phyloP scores from a whole-genome alignment of 345 rosid genomes.

The Salix dunnii region DNA sequence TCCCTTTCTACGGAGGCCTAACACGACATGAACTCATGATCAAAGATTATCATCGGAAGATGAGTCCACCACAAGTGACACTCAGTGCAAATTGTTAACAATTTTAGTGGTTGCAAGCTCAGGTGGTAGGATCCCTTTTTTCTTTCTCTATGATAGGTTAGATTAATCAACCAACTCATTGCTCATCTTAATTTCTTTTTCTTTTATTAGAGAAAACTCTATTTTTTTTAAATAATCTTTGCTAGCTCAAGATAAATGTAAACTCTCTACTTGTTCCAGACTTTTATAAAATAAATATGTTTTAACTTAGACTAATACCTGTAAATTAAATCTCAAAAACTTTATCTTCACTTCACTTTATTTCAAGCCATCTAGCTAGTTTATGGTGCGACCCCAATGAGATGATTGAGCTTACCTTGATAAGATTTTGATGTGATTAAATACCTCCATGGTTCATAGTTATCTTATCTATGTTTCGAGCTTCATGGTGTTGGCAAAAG shows the following conservation, averaged over 20 bases:
- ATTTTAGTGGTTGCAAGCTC: constrained; percentile 3
- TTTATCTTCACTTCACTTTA: too few species aligned
- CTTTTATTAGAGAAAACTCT: too few species aligned
- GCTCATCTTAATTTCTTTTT: not conserved
- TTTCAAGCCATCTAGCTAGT: not conserved
- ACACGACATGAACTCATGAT: not conserved
- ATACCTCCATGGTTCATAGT: not conserved
- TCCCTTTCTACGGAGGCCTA: not conserved
- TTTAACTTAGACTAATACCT: too few species aligned
- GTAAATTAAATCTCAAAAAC: too few species aligned
- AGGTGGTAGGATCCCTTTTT: constrained; percentile 5
- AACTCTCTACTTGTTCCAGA: accelerated
- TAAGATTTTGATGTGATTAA: not conserved
- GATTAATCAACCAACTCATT: not conserved
- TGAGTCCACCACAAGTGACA: constrained; percentile 1
- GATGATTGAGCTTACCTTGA: not conserved
- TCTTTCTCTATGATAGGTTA: not conserved
- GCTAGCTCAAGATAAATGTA: accelerated
- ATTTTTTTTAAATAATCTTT: too few species aligned
- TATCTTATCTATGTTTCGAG: not conserved
- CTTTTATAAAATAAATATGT: accelerated
- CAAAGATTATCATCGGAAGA: not conserved
- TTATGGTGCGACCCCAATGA: constrained; percentile 11
- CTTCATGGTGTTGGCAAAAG: not conserved
- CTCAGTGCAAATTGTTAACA: not conserved